Base-by-base conservation (phyloP, 345 rosid genomes). In the Odontarrhena argentea region DNA sequence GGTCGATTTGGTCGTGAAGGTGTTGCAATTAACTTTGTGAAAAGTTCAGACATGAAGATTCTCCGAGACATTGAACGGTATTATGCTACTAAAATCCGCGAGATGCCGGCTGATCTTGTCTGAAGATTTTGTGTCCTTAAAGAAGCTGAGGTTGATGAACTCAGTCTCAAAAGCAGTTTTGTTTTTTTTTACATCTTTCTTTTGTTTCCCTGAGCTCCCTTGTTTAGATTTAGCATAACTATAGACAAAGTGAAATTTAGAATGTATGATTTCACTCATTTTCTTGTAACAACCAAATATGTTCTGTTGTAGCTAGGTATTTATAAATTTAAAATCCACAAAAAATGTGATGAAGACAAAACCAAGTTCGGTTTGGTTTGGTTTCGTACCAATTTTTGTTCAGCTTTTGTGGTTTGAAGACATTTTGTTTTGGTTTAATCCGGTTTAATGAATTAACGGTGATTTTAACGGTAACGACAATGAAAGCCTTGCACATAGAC, bases 1-100 rank as follows among this genome's bases (percentile, higher is more conserved):
- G 97, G 99, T 62, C 96, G 96, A 47, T 94, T 91, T 67, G 99
- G 97, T 48, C 87, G 97, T 48, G 92, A 94, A 86, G 96, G 97
- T 74, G 93, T 91, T 48, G 97, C 96, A 0, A 88, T 91, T 48
- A 91, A 88, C 73, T 91, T 88, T 49, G 96, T 91, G 26, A 91
- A 88, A 75, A 82, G 74, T n/a, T 86, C 88, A 2, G 96, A 88
- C 60, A 88, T 86, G 79, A 91, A 84, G 85, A 87, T 80, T 60
- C 83, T 91, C 2, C 74, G 85, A 44, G 94, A 91, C 52, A 91
- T 86, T 5, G 91, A 86, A 83, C 85, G 80, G 45, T 87, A 86
- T 38, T 86, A 91, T 70, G 86, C 82, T 78, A 91, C 91, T 14
- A 82, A 79, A 85, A 91, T 91, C 9, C 86, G 85, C 0, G 97